These are phyloP conservation scores for Saccharomyces hybrid DNA, from an alignment of 1,139 yeast species.

Conservation along the genomic window DNA sequence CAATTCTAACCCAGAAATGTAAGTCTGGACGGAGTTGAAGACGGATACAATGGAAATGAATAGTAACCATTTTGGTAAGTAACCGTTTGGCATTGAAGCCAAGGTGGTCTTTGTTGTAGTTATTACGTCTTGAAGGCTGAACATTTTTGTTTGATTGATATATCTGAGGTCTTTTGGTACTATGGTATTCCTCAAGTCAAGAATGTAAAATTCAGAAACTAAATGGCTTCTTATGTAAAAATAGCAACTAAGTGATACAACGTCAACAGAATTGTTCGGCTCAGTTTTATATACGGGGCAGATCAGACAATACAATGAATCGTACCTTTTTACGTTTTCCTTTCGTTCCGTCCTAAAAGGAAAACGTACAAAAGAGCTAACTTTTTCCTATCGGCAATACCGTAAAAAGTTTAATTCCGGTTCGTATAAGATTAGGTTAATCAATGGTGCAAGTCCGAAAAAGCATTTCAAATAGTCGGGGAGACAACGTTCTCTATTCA, in stretches of 20 bases:
- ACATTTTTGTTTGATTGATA: constrained; percentile 8
- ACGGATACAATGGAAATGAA: constrained; percentile 81
- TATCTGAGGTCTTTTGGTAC: background rate
- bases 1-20: constrained; percentile 59
- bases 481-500: constrained; percentile 1
- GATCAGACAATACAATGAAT: background rate
- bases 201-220: background rate
- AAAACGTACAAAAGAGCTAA: background rate
- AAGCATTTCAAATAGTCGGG: background rate
- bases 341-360: background rate
- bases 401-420: background rate
- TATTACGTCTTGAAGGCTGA: constrained; percentile 21
- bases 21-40: constrained; percentile 84
- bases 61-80: constrained; percentile 62
- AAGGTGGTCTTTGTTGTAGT: constrained; percentile 18
- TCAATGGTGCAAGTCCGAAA: background rate
- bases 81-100: constrained; percentile 26
- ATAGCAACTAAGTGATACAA: background rate
- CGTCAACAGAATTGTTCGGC: background rate
- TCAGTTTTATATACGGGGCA: background rate
- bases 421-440: background rate
- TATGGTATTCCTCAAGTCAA: background rate
- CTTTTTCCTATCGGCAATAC: background rate
- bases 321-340: background rate
- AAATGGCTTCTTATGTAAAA: background rate